Evolutionary conservation across 2,329 filamentous ascomycete species (phyloP).

Genomic region (Calonectria fujianensis): DNA sequence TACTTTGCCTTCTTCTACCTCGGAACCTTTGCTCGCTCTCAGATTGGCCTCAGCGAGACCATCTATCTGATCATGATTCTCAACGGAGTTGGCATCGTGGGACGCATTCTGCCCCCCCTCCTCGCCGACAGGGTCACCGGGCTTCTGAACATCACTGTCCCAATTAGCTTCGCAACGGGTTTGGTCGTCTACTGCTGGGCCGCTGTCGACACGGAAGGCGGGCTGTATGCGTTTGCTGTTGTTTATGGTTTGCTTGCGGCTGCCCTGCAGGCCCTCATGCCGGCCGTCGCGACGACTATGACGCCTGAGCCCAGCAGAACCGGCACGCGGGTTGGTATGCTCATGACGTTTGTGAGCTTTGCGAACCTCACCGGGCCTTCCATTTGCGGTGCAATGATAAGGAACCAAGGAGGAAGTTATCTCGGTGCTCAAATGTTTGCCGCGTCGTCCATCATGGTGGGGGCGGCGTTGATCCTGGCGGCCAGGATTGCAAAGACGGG

Average conservation of each 20-base stretch:
- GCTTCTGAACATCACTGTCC: conserved; percentile 70
- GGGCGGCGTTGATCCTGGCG: conserved; percentile 47
- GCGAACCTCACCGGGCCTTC: conserved; percentile 56
- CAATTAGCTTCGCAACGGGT: conserved; percentile 53
- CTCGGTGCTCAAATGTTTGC: conserved; percentile 53
- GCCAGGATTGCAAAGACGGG: conserved; percentile 47
- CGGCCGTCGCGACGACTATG: conserved; percentile 67
- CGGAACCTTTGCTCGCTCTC: conserved; percentile 68
- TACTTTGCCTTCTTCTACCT: conserved; percentile 69
- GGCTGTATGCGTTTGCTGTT: conserved; percentile 55
- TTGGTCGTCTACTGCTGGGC: conserved; percentile 58
- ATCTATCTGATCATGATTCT: conserved; percentile 64
- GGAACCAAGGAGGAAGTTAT: conserved; percentile 43
- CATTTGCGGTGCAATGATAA: conserved; percentile 54
- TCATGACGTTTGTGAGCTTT: conserved; percentile 57
- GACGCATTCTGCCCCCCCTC: conserved; percentile 68
- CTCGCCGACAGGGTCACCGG: conserved; percentile 70
- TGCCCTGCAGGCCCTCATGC: conserved; percentile 70
- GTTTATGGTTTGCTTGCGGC: conserved; percentile 72
- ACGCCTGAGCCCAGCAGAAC: conserved; percentile 57
- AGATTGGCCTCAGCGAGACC: conserved; percentile 44
- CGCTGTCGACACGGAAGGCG: conserved; percentile 48
- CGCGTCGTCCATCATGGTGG: conserved; percentile 48
- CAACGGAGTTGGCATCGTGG: conserved; percentile 71
- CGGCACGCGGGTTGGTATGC: conserved; percentile 61